Evolutionary conservation across 305 asterid genomes (phyloP).

Genomic region (Coffea humblotiana): DNA sequence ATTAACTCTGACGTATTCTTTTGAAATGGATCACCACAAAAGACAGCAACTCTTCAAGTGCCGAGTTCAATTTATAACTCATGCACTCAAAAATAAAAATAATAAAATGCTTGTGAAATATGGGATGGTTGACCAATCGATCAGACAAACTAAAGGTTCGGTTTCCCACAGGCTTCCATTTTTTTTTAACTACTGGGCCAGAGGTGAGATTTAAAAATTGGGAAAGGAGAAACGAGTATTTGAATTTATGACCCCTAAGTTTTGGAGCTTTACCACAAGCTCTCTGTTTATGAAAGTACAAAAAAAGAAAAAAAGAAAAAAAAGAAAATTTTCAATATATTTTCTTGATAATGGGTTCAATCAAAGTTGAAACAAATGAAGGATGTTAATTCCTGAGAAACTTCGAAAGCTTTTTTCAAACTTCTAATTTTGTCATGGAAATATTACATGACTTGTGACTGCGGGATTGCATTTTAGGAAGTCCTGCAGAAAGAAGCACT

Average conservation of each 20-base stretch:
- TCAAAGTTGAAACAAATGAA: not conserved
- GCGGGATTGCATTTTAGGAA: not conserved
- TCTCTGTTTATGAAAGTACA: not conserved
- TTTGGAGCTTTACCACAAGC: not conserved
- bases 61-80: not conserved
- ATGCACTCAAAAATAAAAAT: not conserved
- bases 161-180: too few relatives aligned
- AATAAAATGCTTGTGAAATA: not conserved
- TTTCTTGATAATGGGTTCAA: not conserved
- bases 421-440: not conserved
- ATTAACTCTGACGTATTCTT: not conserved
- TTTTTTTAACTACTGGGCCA: too few relatives aligned
- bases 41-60: too few relatives aligned
- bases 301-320: not conserved
- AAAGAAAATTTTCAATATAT: not conserved
- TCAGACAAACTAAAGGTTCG: too few relatives aligned
- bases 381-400: not conserved
- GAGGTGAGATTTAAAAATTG: too few relatives aligned
- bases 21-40: too few relatives aligned
- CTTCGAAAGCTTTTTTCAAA: not conserved
- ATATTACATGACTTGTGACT: not conserved
- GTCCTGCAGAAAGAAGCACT: not conserved
- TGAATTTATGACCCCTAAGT: too few relatives aligned
- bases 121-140: not conserved
- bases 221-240: too few relatives aligned